phyloP scores from a whole-genome alignment of 805 yeast species.

The Cyberlindnera lachancei region DNA sequence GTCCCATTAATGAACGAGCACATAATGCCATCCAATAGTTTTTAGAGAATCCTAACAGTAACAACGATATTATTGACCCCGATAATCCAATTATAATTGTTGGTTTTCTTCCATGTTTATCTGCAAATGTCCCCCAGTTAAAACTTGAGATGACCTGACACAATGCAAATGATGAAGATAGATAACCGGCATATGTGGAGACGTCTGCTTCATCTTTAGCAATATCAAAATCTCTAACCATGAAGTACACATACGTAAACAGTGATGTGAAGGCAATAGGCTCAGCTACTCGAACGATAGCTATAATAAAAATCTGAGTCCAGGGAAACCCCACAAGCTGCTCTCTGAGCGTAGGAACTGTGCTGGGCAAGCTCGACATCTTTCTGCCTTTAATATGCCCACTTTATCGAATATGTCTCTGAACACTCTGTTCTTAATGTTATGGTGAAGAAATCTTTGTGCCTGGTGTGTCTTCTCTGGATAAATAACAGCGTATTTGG shows the following conservation, averaged over 20 bases:
- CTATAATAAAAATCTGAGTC: slow-evolving; percentile 12
- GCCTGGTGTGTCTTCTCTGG: no score
- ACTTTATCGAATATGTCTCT: no score
- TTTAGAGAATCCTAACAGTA: slow-evolving; percentile 13
- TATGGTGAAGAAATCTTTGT: no score
- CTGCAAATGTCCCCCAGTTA: slow-evolving; percentile 14
- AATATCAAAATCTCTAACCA: slow-evolving; percentile 14
- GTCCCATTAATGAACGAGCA: slow-evolving; percentile 13
- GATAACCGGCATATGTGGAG: slow-evolving; percentile 13
- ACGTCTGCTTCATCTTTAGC: slow-evolving; percentile 13
- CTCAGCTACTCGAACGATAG: slow-evolving; percentile 15
- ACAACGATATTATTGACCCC: slow-evolving; percentile 8
- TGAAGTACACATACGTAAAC: slow-evolving; percentile 16
- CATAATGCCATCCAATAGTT: slow-evolving; percentile 11
- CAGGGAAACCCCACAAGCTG: slow-evolving; percentile 14
- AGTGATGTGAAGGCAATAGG: slow-evolving; percentile 16
- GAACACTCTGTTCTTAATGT: no score
- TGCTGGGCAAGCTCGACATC: no score
- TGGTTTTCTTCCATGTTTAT: slow-evolving; percentile 13
- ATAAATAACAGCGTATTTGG: no score
- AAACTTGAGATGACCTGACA: slow-evolving; percentile 12
- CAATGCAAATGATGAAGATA: slow-evolving; percentile 11
- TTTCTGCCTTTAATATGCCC: neutral
- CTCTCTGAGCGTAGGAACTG: slow-evolving; percentile 5
- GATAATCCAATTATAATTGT: slow-evolving; percentile 11